phyloP scores from a whole-genome alignment of 164 flowering plant genomes.

The Nelumbo lutea region DNA sequence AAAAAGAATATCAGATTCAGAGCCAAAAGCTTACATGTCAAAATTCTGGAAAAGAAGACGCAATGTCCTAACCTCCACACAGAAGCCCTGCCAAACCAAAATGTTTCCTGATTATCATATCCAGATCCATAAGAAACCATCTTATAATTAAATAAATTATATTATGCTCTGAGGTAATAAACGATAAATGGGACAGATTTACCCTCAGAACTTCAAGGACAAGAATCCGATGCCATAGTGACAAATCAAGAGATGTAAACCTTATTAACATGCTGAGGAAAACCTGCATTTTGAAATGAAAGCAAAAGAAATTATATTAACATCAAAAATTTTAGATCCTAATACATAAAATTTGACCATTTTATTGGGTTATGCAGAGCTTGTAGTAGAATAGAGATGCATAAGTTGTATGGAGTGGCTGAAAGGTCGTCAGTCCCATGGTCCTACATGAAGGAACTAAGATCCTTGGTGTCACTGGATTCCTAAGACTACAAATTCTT shows the following conservation, averaged over 20 bases:
- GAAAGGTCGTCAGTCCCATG: too few species aligned
- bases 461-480: too few species aligned
- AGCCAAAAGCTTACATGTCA: conserved; percentile 71
- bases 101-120: conserved; percentile 6
- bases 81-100: conserved; percentile 71
- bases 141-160: not conserved
- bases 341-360: not conserved
- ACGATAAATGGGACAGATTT: conserved; percentile 12
- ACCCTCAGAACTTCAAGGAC: conserved; percentile 98
- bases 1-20: not conserved
- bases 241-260: conserved; percentile 76
- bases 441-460: too few species aligned
- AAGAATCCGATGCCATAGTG: conserved; percentile 97
- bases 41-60: conserved; percentile 87
- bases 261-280: conserved; percentile 93
- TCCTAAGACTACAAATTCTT: too few species aligned
- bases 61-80: conserved; percentile 93
- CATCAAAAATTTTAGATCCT: not conserved
- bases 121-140: not conserved
- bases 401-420: too few species aligned
- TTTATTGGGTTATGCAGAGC: too few species aligned
- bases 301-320: not conserved
- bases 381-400: too few species aligned
- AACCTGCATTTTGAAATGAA: conserved; percentile 51
- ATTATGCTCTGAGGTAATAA: not conserved